Evolutionary conservation across 2,329 filamentous ascomycete genomes (phyloP), one percentile per base, ranked within the genome.

Genomic region (Ophiostoma himal-ulmi): DNA sequence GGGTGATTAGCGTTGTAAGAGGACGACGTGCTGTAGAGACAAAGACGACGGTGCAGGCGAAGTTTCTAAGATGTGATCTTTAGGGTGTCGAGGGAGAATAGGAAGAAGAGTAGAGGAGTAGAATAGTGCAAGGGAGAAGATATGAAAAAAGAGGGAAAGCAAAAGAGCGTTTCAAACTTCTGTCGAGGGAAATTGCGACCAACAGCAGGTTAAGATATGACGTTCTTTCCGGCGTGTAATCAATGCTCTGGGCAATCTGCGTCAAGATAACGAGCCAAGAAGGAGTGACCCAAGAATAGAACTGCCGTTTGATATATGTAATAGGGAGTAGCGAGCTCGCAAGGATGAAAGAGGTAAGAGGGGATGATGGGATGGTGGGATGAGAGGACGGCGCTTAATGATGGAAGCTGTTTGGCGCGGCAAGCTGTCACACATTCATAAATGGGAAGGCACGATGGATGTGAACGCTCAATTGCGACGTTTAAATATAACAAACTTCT

Each of bases 401-500:
- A 44, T 62, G 65, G 44, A 70, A 60, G 66, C 68, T 73, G 72
- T 73, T 73, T 74, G 72, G 71, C 71, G 73, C 71, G 69, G 69
- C 68, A 71, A 68, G 52, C 22, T 34, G 57, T 34, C 66, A 68
- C 37, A 68, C 17, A 37, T 22, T 34, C 22, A 39, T 7, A 64
- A 7, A 48, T 17, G 26, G 65, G 52, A 34, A 68, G 69, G 66
- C 37, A 44, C 57, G 30, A 52, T 34, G 65, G 48, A 41, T 4
- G 26, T 8, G 8, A 57, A 54, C 11, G 14, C 37, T 34, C 60
- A 5, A 36, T 57, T 70, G 57, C 62, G 41, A 54, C 52, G 22
- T 26, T 57, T 57, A 54, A 54, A 57, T 57, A 57, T 26, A 26
- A 26, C 52, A 26, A 26, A n/a, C n/a, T 26, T 22, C 8, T 57